Evolutionary conservation across 352 stramenopile genomes (phyloP), one percentile per base, ranked within the genome.

Genomic region (Globisporangium barbulae): DNA sequence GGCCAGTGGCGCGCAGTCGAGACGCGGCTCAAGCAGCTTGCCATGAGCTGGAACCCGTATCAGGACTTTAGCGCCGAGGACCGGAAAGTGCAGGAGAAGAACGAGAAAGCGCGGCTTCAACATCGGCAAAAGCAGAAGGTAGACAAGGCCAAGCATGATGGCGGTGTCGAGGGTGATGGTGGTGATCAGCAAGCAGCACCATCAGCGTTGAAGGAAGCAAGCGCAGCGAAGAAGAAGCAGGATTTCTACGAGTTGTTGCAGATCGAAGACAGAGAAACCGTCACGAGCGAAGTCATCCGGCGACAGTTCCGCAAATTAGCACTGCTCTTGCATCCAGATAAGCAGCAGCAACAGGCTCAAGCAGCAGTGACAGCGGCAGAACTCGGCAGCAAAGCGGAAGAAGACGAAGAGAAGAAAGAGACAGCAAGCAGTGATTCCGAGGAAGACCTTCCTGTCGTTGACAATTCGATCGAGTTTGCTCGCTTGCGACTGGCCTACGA

Each of bases 11-110:
- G 63, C 5, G 78, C 79, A 4, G 84, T 88, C 28, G 78, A 89
- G 63, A 53, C 73, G 65, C 80, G 84, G 28, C 67, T 93, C 13
- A 55, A 85, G 58, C 71, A 87, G 52, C 70, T 93, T 28, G 74
- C 72, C 31, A 67, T 75, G 41, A 85, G 63, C 62, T 93, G 84
- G 84, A 93, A 93, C 42, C 84, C 82, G 63, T 93, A 93, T 67
- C 84, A 93, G 64, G 72, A 87, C 53, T 68, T 75, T 37, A 76
- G 57, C 39, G 58, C 61, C 2, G 58, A 62, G 21, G 65, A 75
- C 39, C 67, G 64, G 2, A 57, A 44, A 39, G 25, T 42, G 22
- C 60, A 52, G 49, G 44, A 61, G 35, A 67, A 69, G 37, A 62
- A 59, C 31, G 42, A 65, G 15, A 61, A 70, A 45, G 65, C 67